These are phyloP conservation scores for Ettlia oleoabundans DNA, from an alignment of 139 green algal genomes.

Conservation along the genomic window DNA sequence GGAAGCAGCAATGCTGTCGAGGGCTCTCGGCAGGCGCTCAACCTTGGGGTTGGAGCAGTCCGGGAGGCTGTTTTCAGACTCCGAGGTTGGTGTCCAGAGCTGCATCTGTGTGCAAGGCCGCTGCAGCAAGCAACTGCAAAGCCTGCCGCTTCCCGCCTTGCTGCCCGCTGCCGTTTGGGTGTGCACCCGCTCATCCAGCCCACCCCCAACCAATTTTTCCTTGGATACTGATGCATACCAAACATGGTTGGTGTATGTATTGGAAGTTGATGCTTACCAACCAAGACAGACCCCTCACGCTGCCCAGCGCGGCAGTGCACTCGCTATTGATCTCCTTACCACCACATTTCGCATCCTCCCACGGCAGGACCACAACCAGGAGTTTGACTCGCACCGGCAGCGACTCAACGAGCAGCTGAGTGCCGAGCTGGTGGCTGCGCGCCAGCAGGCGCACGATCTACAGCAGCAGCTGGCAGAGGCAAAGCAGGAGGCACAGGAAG, in stretches of 20 bases:
- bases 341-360: no score
- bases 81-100: not conserved
- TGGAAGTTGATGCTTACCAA: no score
- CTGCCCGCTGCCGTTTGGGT: not conserved
- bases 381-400: not conserved
- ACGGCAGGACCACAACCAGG: not conserved
- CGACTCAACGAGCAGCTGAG: not conserved
- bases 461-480: not conserved
- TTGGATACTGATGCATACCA: no score
- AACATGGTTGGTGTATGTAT: no score
- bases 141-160: no score
- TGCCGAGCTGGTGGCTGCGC: not conserved
- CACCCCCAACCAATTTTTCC: not conserved
- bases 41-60: not conserved
- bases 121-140: no score
- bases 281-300: no score
- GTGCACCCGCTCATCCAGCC: not conserved
- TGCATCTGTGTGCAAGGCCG: no score
- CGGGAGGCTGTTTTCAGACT: not conserved
- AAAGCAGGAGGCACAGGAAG: not conserved
- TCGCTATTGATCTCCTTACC: no score
- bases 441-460: not conserved
- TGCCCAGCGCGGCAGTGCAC: no score
- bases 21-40: not conserved
- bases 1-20: not conserved